Evolutionary conservation across 768 basidiomycete genomes (phyloP).

Genomic region (Cytidiella melzeri): DNA sequence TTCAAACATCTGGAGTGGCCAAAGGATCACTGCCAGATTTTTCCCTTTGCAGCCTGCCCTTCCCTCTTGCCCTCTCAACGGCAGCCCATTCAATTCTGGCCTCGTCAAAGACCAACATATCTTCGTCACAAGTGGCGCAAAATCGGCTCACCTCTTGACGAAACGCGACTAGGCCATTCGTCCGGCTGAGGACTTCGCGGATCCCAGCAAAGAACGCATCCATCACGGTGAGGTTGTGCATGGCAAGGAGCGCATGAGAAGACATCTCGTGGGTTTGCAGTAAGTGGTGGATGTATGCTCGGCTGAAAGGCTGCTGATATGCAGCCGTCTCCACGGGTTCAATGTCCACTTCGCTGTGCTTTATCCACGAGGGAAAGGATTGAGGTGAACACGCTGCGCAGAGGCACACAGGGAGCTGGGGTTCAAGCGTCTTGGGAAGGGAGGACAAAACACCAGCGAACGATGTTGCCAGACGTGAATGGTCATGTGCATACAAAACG

Average conservation of each 20-base stretch:
- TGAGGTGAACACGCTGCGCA: conserved; percentile 55
- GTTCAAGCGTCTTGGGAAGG: background rate
- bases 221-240: conserved; percentile 72
- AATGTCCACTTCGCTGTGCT: conserved; percentile 41
- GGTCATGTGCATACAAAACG: conserved; percentile 51
- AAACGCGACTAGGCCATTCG: conserved; percentile 23
- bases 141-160: conserved; percentile 47
- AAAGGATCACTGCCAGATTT: conserved; percentile 23
- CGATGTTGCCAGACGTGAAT: conserved; percentile 42
- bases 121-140: conserved; percentile 43
- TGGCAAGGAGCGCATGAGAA: conserved; percentile 64
- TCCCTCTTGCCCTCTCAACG: conserved; percentile 68
- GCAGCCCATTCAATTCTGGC: conserved; percentile 54
- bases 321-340: conserved; percentile 23
- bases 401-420: conserved; percentile 29
- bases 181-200: conserved; percentile 29
- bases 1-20: background rate
- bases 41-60: conserved; percentile 68
- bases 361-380: conserved; percentile 28
- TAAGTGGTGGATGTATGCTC: conserved; percentile 79
- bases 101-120: conserved; percentile 38
- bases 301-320: conserved; percentile 27
- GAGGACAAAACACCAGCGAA: conserved; percentile 26
- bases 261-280: conserved; percentile 89
- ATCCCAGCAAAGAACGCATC: conserved; percentile 59